Evolutionary conservation across 768 basidiomycete genomes (phyloP).

Genomic region (Rickenella mellea): DNA sequence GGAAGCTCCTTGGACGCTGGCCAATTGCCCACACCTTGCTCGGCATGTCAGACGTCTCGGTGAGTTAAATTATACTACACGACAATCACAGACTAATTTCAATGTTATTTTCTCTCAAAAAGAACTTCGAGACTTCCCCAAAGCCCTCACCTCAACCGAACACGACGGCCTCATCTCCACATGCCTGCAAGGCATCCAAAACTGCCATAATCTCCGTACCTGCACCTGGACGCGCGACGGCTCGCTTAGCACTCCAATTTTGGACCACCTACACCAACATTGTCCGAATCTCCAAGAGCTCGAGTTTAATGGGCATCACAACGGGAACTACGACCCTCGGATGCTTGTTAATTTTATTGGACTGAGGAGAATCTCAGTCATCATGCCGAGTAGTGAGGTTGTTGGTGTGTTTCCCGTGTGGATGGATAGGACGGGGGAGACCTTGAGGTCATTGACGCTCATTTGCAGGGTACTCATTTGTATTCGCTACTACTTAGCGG

Average conservation of each 20-base stretch:
- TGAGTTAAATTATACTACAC: constrained; percentile 11
- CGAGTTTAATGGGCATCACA: constrained; percentile 63
- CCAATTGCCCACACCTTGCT: constrained; percentile 45
- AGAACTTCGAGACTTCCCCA: constrained; percentile 75
- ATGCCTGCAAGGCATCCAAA: constrained; percentile 42
- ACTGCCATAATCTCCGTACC: constrained; percentile 50
- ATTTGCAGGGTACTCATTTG: constrained; percentile 52
- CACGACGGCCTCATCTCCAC: constrained; percentile 26
- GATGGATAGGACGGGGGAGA: constrained; percentile 33
- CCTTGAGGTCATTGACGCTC: constrained; percentile 49
- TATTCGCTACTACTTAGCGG: background rate
- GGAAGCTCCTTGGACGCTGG: constrained; percentile 54
- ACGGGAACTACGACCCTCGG: constrained; percentile 41
- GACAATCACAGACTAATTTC: background rate
- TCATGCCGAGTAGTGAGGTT: constrained; percentile 62
- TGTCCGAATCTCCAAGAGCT: constrained; percentile 40
- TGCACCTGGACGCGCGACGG: constrained; percentile 81
- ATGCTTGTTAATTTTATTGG: constrained; percentile 41
- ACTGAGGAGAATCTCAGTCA: constrained; percentile 50
- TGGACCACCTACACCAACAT: constrained; percentile 35
- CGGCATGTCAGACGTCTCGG: constrained; percentile 49
- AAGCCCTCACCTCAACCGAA: constrained; percentile 24
- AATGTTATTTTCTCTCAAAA: background rate
- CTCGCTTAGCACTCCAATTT: constrained; percentile 49
- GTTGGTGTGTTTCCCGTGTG: constrained; percentile 41